Evolutionary conservation across 176 grass and related monocot species (phyloP), one percentile per base, ranked within the genome.

Genomic region (Carex myosuroides): DNA sequence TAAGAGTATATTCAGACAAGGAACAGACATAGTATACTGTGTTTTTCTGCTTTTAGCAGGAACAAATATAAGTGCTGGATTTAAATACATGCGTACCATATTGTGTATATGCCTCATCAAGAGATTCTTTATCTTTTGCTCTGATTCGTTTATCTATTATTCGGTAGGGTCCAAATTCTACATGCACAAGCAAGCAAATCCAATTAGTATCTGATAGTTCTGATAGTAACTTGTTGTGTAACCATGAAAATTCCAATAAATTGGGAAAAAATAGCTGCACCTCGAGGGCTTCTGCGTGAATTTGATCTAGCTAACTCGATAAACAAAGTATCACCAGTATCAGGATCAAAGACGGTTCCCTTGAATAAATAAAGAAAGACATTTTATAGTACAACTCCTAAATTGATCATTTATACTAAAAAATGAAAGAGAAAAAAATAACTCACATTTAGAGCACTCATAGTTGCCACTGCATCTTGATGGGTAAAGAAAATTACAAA

Each of bases 291-390:
- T 79, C 85, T 99, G 68, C 93, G 93, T 56, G 96, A 99, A 89
- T 89, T 99, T 32, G 96, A 99, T 85, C 92, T 95, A 46, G 96
- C 96, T 83, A 99, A 58, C 85, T 99, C 96, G 35, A 99, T 92
- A 87, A 93, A 93, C 60, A 99, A 88, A 71, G 88, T 89, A 65
- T 89, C 82, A 53, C 93, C 88, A 52, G 83, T 95, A 66, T 99
- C 91, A 0, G 90, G 93, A 86, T 99, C 93, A 95, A 93, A 99
- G 76, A 92, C 62, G 44, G 85, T 85, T 59, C 96, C 96, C 96
- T 99, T 48, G 85, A 75, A 85, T 44, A 33, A 35, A 88, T 67
- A 30, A 62, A 68, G 12, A 30, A 66, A 18, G 7, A 29, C 54
- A 22, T 24, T 46, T 50, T 16, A 62, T 22, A 26, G 0, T 64